phyloP scores from a whole-genome alignment of 306 rosid species.

The apple (Malus domestica) region DNA sequence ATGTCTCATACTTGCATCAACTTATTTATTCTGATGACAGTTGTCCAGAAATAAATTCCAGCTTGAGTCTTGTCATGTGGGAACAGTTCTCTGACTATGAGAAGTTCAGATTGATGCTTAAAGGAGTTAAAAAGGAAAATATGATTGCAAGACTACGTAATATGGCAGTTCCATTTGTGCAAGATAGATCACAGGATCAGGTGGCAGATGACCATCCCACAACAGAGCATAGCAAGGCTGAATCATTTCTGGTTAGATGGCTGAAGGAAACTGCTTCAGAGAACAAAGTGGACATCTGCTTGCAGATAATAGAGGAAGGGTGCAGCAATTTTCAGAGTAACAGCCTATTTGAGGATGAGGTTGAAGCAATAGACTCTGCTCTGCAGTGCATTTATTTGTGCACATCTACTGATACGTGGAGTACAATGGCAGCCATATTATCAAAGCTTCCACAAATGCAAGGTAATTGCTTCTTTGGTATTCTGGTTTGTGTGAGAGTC shows the following conservation, averaged over 20 bases:
- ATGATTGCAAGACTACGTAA: conserved; percentile 47
- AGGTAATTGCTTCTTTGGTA: conserved; percentile 46
- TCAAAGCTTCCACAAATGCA: conserved; percentile 74
- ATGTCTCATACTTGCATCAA: conserved; percentile 61
- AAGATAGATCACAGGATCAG: conserved; percentile 37
- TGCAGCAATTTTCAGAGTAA: conserved; percentile 54
- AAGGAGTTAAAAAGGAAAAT: conserved; percentile 72
- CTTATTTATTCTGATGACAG: conserved; percentile 68
- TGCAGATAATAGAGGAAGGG: conserved; percentile 72
- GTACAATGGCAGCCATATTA: conserved; percentile 65
- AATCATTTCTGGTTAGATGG: conserved; percentile 88
- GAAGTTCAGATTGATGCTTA: conserved; percentile 79
- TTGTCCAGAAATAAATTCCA: conserved; percentile 33
- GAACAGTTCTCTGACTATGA: conserved; percentile 65
- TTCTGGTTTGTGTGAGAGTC: conserved; percentile 12
- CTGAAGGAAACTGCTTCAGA: conserved; percentile 73
- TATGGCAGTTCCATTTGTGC: conserved; percentile 81
- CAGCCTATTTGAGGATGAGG: conserved; percentile 55
- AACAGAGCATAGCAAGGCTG: conserved; percentile 33
- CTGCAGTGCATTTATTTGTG: conserved; percentile 86
- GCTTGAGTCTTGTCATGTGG: conserved; percentile 67
- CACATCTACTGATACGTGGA: conserved; percentile 84
- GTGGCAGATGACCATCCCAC: conserved; percentile 21
- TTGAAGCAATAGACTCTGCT: conserved; percentile 80
- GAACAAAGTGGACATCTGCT: conserved; percentile 80